Percentiles rank a stretch among this genome's conserved stretches.
These are phyloP conservation scores for Beauveria australis DNA, from an alignment of 2,329 filamentous ascomycete species.

Conservation along the genomic window DNA sequence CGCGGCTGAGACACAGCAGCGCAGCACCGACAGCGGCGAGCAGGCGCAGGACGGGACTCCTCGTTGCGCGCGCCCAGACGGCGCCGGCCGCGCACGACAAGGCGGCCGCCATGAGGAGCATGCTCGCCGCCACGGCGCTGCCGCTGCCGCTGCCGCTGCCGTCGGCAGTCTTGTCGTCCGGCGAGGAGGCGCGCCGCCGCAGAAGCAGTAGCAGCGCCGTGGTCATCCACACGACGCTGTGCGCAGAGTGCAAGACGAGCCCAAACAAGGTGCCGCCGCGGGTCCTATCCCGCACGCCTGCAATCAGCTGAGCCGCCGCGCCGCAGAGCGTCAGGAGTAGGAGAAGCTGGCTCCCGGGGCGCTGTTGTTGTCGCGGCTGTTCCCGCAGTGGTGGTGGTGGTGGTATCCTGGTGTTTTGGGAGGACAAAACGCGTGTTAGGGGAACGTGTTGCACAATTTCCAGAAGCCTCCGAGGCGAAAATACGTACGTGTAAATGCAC, in stretches of 20 bases:
- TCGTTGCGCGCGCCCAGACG: not conserved
- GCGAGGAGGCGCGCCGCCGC: not conserved
- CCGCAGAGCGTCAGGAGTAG: not conserved
- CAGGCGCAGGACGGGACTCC: not conserved
- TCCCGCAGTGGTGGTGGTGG: too few species aligned
- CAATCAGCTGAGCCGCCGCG: not conserved
- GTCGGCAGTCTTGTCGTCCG: not conserved
- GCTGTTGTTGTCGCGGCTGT: not conserved
- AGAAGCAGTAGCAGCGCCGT: conserved; percentile 41
- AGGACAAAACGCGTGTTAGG: too few species aligned
- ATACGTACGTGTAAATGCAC: not conserved
- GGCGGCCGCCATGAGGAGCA: not conserved
- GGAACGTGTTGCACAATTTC: too few species aligned
- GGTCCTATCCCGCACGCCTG: not conserved
- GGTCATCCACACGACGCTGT: conserved; percentile 55
- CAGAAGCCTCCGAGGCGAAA: too few species aligned
- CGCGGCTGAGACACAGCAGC: conserved; percentile 4
- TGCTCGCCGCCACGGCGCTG: conserved; percentile 16
- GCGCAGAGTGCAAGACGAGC: conserved; percentile 52
- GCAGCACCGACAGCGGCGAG: not conserved
- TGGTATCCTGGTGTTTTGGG: not conserved
- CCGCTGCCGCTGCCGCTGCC: not conserved
- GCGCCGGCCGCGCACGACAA: not conserved
- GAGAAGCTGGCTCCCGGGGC: not conserved
- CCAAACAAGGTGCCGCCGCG: conserved; percentile 45